Percentiles rank a stretch among this genome's conserved stretches.
Evolutionary conservation across 2,329 filamentous ascomycete species (phyloP).

Genomic region (Hymenoscyphus scutula): DNA sequence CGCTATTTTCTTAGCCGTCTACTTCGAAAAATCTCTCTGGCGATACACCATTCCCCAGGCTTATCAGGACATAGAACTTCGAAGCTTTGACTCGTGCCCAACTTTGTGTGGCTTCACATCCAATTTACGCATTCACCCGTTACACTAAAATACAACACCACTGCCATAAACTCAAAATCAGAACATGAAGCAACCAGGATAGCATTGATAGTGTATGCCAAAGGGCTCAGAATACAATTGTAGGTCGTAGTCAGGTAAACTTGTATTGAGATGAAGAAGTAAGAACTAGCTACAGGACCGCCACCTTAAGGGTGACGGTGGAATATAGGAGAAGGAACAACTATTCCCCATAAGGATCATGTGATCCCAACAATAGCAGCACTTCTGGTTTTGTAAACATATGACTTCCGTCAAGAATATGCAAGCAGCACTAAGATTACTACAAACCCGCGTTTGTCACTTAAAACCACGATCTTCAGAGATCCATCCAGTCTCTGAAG

Average conservation of each 20-base stretch:
- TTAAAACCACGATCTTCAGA: conserved; percentile 2
- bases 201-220: too few relatives aligned
- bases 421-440: conserved; percentile 21
- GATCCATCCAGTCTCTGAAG: conserved; percentile 4
- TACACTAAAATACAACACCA: conserved; percentile 25
- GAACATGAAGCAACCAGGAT: conserved; percentile 22
- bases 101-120: conserved; percentile 15
- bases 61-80: conserved; percentile 1
- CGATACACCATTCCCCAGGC: conserved; percentile 18
- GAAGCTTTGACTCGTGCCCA: not conserved
- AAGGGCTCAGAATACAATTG: too few relatives aligned
- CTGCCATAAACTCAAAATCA: conserved; percentile 8
- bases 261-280: too few relatives aligned
- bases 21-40: conserved; percentile 19
- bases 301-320: too few relatives aligned
- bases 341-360: too few relatives aligned
- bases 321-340: too few relatives aligned
- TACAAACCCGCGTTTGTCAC: conserved; percentile 18
- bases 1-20: conserved; percentile 23
- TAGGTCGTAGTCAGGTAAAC: too few relatives aligned
- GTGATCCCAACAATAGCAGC: too few relatives aligned
- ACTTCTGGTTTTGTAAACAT: conserved; percentile 25
- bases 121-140: conserved; percentile 20
- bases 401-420: conserved; percentile 21
- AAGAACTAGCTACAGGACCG: too few relatives aligned